phyloP scores from a whole-genome alignment of 2,329 filamentous ascomycete species.

The Raffaelea arxii region DNA sequence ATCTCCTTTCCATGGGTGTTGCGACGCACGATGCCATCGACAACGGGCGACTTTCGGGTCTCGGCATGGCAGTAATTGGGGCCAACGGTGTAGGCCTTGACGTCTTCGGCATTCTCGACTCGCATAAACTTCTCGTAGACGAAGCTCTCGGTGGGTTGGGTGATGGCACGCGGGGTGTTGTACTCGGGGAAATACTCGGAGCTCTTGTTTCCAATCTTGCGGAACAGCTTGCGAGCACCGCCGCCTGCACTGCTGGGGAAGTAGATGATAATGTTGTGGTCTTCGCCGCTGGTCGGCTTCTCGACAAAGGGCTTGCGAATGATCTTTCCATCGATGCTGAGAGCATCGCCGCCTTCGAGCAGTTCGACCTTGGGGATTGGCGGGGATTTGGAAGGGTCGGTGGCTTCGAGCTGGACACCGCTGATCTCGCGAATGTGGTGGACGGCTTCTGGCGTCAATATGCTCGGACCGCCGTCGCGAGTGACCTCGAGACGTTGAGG shows the following conservation, averaged over 20 bases:
- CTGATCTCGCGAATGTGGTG: slow-evolving; percentile 73
- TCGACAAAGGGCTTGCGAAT: slow-evolving; percentile 94
- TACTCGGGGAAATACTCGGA: slow-evolving; percentile 83
- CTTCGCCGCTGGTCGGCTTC: slow-evolving; percentile 95
- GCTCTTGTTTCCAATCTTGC: slow-evolving; percentile 98
- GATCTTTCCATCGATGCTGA: slow-evolving; percentile 74
- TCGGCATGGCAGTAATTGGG: slow-evolving; percentile 91
- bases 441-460: slow-evolving; percentile 70
- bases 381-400: slow-evolving; percentile 45
- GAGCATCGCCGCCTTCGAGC: slow-evolving; percentile 79
- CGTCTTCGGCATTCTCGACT: slow-evolving; percentile 94
- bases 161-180: slow-evolving; percentile 67
- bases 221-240: slow-evolving; percentile 83
- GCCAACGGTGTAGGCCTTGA: slow-evolving; percentile 97
- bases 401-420: slow-evolving; percentile 63
- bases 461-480: slow-evolving; percentile 76
- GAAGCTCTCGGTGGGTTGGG: slow-evolving; percentile 74
- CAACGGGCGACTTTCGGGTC: slow-evolving; percentile 92
- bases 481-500: slow-evolving; percentile 84
- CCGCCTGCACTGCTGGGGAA: slow-evolving; percentile 81
- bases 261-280: slow-evolving; percentile 98
- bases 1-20: slow-evolving; percentile 98
- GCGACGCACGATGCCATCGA: slow-evolving; percentile 88
- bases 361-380: slow-evolving; percentile 64
- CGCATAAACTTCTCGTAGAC: slow-evolving; percentile 96